Evolutionary conservation across 306 rosid genomes (phyloP).

Genomic region (Prunus salicina): DNA sequence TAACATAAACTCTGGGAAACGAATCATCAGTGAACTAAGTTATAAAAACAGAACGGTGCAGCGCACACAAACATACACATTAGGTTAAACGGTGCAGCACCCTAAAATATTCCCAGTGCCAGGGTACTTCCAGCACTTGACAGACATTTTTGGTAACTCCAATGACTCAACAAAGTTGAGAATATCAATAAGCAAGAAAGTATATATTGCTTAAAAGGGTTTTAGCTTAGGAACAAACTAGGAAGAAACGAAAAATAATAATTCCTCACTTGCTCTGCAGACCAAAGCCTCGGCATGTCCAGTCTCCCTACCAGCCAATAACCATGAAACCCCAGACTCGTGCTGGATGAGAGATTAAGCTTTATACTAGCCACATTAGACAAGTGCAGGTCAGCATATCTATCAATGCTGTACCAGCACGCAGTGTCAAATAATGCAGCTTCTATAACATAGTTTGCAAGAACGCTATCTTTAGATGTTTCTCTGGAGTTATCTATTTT

Average conservation of each 20-base stretch:
- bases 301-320: constrained; percentile 66
- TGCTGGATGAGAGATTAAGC: constrained; percentile 38
- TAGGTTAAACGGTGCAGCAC: not conserved
- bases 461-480: constrained; percentile 54
- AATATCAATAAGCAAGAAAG: not conserved
- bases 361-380: constrained; percentile 61
- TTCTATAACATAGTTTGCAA: constrained; percentile 57
- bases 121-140: not conserved
- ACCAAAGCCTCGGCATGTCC: constrained; percentile 79
- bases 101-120: not conserved
- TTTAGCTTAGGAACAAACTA: not conserved
- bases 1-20: not conserved
- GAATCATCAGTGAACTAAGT: not conserved
- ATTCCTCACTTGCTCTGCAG: constrained; percentile 80
- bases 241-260: not conserved
- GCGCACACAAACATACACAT: not conserved
- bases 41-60: not conserved
- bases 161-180: not conserved
- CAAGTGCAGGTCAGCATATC: constrained; percentile 55
- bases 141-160: not conserved
- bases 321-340: constrained; percentile 61
- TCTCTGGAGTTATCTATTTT: constrained; percentile 70
- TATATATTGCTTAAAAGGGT: not conserved
- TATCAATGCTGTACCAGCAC: constrained; percentile 54
- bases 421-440: constrained; percentile 65